Conservation (phyloP, 805 yeast species). For the Candida germanica region DNA sequence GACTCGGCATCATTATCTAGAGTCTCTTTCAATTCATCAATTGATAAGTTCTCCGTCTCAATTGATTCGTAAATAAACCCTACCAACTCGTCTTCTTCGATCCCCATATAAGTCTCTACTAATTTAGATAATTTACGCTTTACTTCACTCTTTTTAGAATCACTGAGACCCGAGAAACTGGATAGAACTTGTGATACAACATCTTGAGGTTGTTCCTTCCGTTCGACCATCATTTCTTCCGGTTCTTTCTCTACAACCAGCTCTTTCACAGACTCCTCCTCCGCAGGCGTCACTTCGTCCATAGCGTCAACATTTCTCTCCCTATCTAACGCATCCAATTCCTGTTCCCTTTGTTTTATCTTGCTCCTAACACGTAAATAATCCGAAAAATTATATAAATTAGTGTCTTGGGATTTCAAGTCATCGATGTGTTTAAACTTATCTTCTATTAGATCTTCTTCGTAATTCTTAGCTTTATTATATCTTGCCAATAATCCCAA, state of each 20-base stretch:
- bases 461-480: conserved; percentile 29
- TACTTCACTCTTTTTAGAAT: conserved; percentile 18
- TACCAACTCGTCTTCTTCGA: conserved; percentile 49
- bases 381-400: conserved; percentile 32
- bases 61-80: conserved; percentile 42
- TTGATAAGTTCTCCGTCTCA: conserved; percentile 25
- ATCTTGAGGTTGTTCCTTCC: not conserved
- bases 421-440: conserved; percentile 34
- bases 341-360: conserved; percentile 41
- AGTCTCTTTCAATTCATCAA: conserved; percentile 48
- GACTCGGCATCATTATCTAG: conserved; percentile 47
- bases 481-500: conserved; percentile 20
- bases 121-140: conserved; percentile 37
- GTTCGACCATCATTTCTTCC: not conserved
- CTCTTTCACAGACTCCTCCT: not conserved
- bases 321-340: conserved; percentile 41
- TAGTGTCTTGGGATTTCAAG: conserved; percentile 9
- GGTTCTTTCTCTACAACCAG: not conserved
- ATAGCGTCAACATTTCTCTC: not conserved
- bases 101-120: conserved; percentile 52
- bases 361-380: conserved; percentile 40
- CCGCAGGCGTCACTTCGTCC: not conserved
- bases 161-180: not conserved
- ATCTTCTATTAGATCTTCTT: conserved; percentile 33
- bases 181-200: no score